Evolutionary conservation across 352 stramenopile genomes (phyloP).

Genomic region (Elongisporangium anandrum): DNA sequence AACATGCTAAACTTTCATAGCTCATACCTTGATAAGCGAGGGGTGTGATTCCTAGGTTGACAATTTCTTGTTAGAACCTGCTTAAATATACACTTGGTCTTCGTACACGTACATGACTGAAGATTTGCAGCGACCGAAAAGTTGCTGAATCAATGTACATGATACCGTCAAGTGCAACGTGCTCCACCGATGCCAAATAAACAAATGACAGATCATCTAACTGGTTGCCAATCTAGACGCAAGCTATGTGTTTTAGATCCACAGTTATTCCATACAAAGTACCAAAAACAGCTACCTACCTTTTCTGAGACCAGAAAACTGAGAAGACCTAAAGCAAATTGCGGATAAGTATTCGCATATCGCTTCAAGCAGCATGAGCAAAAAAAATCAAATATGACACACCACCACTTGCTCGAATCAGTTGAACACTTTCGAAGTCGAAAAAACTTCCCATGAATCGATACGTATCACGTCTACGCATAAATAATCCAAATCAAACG

Average conservation of each 20-base stretch:
- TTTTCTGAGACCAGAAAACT: constrained; percentile 65
- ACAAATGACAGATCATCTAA: constrained; percentile 51
- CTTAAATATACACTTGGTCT: too few species aligned
- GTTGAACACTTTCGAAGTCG: constrained; percentile 68
- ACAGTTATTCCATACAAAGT: neutral
- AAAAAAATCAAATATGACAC: constrained; percentile 3
- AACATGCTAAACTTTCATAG: neutral
- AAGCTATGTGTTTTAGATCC: neutral
- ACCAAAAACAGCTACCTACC: too few species aligned
- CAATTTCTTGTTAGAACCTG: too few species aligned
- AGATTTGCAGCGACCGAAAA: constrained; percentile 79
- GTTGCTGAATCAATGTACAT: constrained; percentile 77
- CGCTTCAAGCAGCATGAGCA: too few species aligned
- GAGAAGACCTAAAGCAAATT: constrained; percentile 43
- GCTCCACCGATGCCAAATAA: constrained; percentile 57
- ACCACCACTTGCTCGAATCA: constrained; percentile 78
- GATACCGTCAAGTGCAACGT: constrained; percentile 65
- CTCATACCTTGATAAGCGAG: constrained; percentile 63
- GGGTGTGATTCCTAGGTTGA: constrained; percentile 57
- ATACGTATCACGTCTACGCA: constrained; percentile 46
- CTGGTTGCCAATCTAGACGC: constrained; percentile 72
- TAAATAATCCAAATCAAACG: constrained; percentile 1
- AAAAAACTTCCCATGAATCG: constrained; percentile 75
- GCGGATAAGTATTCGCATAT: too few species aligned
- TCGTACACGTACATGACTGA: constrained; percentile 47